A percentile compares a stretch with the other conserved stretches of the same genome.
phyloP scores from a whole-genome alignment of 306 rosid species.

The Quillaja saponaria region DNA sequence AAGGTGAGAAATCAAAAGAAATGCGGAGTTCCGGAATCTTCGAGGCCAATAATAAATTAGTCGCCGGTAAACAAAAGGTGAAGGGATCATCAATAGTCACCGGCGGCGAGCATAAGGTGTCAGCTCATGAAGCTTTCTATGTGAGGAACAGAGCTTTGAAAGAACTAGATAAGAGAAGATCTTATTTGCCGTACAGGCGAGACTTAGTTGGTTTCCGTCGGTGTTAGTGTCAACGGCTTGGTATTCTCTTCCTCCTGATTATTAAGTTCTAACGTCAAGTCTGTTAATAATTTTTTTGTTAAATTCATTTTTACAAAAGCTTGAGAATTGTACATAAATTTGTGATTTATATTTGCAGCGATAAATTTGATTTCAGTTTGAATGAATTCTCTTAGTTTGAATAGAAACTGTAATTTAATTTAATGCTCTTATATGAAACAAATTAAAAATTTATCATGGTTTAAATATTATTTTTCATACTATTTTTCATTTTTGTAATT shows the following conservation, averaged over 20 bases:
- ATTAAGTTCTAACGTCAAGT: neutral
- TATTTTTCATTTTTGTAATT: too few relatives aligned
- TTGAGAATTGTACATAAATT: too few relatives aligned
- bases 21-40: slow-evolving; percentile 2
- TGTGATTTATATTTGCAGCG: too few relatives aligned
- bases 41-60: neutral
- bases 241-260: slow-evolving; percentile 48
- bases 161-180: slow-evolving; percentile 46
- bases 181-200: slow-evolving; percentile 74
- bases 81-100: slow-evolving; percentile 28
- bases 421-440: too few relatives aligned
- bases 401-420: too few relatives aligned
- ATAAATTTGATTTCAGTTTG: too few relatives aligned
- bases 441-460: too few relatives aligned
- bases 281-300: neutral
- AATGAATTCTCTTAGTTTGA: too few relatives aligned
- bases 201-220: slow-evolving; percentile 61
- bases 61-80: slow-evolving; percentile 3
- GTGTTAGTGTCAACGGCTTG: slow-evolving; percentile 40
- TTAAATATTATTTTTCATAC: too few relatives aligned
- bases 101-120: slow-evolving; percentile 28
- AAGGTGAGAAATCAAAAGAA: slow-evolving; percentile 16
- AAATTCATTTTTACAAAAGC: neutral
- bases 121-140: slow-evolving; percentile 68
- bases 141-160: slow-evolving; percentile 47